Evolutionary conservation across 1,284 basidiomycete species (phyloP).

Genomic region (Microbotryomycetes sp.): DNA sequence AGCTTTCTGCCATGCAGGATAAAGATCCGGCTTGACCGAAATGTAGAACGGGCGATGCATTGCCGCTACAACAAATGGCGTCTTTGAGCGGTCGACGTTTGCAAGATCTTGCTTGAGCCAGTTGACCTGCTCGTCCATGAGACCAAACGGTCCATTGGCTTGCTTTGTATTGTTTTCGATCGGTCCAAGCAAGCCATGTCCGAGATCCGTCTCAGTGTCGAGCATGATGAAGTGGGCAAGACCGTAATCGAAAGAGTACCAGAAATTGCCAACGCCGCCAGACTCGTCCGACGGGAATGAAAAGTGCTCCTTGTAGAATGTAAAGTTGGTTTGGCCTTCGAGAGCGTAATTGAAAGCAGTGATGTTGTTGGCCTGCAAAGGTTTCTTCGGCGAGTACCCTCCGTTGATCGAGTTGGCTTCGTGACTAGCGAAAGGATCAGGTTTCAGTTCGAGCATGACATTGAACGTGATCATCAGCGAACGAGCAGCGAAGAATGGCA

Average conservation of each 20-base stretch:
- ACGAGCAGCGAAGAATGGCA: too few species aligned
- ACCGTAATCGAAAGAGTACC: constrained; percentile 37
- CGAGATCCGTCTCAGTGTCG: constrained; percentile 25
- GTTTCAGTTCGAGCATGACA: neutral
- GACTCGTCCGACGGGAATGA: constrained; percentile 32
- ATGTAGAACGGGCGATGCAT: constrained; percentile 20
- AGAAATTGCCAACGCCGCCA: constrained; percentile 35
- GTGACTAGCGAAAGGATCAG: constrained; percentile 15
- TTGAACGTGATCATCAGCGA: too few species aligned
- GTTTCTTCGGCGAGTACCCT: constrained; percentile 7
- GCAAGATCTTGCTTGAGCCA: constrained; percentile 21
- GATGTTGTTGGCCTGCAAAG: constrained; percentile 29
- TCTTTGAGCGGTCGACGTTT: constrained; percentile 15
- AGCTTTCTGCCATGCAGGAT: constrained; percentile 36
- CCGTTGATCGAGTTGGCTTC: constrained; percentile 29
- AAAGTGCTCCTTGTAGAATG: constrained; percentile 36
- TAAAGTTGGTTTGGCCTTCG: constrained; percentile 34
- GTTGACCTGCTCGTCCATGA: constrained; percentile 19
- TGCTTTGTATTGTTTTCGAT: neutral
- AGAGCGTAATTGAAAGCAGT: constrained; percentile 35
- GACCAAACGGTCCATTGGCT: constrained; percentile 21
- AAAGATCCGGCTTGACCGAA: neutral
- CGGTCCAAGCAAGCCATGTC: constrained; percentile 3
- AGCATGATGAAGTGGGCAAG: constrained; percentile 20
- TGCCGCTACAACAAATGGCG: constrained; percentile 20